A percentile compares a stretch with the other conserved stretches of the same genome.
Evolutionary conservation across 148 eudicot genomes (phyloP).

Genomic region (Gaultheria prostrata): DNA sequence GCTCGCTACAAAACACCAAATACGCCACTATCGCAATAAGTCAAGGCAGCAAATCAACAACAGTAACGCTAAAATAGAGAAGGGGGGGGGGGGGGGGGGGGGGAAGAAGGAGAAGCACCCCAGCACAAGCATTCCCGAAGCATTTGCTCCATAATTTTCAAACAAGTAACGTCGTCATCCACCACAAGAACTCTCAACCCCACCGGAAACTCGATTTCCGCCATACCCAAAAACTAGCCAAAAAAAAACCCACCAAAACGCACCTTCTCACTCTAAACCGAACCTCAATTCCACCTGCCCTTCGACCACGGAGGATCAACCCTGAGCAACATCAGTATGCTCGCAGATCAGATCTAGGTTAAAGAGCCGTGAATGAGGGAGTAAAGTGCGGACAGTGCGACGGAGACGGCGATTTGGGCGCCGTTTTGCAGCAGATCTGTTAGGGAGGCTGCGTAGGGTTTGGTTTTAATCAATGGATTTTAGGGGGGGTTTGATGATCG

Average conservation of each 20-base stretch:
- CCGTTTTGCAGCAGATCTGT: conserved; percentile 7
- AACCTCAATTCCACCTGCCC: background rate
- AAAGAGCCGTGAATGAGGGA: background rate
- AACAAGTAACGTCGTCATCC: conserved; percentile 42
- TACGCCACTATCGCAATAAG: background rate
- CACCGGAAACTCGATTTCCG: conserved; percentile 29
- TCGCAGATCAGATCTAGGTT: background rate
- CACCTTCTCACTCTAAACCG: background rate
- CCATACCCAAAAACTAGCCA: background rate
- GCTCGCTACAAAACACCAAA: background rate
- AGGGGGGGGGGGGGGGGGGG: background rate
- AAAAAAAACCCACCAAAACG: background rate
- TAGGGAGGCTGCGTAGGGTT: no score
- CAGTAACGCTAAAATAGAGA: background rate
- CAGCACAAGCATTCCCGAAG: conserved; percentile 35
- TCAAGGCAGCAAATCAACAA: background rate
- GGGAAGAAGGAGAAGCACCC: conserved; percentile 24
- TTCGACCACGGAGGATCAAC: background rate
- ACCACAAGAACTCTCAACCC: conserved; percentile 50
- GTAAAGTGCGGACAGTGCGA: background rate
- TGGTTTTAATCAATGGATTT: background rate
- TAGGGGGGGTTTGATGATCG: background rate
- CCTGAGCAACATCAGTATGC: background rate
- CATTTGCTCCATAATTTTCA: conserved; percentile 46
- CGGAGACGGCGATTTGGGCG: background rate